Percentiles rank a stretch among this genome's conserved stretches.
Evolutionary conservation across 2,329 filamentous ascomycete genomes (phyloP).

Genomic region (Apiospora saccharicola): DNA sequence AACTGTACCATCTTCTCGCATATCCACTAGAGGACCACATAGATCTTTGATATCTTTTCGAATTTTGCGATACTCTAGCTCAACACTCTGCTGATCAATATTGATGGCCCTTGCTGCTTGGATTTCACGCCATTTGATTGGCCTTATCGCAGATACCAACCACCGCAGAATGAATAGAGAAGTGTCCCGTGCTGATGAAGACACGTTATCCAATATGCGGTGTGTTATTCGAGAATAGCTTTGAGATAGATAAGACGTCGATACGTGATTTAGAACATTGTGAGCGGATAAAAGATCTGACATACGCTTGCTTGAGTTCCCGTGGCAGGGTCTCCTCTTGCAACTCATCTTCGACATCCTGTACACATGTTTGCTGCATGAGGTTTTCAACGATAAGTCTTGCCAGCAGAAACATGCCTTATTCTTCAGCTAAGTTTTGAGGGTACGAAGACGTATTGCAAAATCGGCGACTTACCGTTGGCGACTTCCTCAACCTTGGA

Average conservation of each 20-base stretch:
- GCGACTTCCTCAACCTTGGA: background rate
- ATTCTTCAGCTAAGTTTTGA: no score
- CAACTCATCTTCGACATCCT: background rate
- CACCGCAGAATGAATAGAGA: background rate
- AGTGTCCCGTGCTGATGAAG: background rate
- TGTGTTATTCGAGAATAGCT: background rate
- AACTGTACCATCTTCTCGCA: background rate
- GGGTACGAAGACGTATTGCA: no score
- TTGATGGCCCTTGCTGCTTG: conserved; percentile 1
- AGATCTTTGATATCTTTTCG: background rate
- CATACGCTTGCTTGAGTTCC: conserved; percentile 10
- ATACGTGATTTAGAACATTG: no score
- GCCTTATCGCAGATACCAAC: background rate
- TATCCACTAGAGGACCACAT: background rate
- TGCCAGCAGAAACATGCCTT: background rate
- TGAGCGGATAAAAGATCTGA: no score
- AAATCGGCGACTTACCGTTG: no score
- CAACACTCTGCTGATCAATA: background rate
- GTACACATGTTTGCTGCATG: background rate
- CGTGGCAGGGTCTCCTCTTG: background rate
- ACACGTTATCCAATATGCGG: background rate
- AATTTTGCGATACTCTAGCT: background rate
- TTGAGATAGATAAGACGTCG: background rate
- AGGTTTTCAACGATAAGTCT: background rate
- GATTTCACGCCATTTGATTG: background rate